Evolutionary conservation across 1,284 basidiomycete genomes (phyloP), one percentile per base, ranked within the genome.

Genomic region (Mycosarcoma mackinlayi): DNA sequence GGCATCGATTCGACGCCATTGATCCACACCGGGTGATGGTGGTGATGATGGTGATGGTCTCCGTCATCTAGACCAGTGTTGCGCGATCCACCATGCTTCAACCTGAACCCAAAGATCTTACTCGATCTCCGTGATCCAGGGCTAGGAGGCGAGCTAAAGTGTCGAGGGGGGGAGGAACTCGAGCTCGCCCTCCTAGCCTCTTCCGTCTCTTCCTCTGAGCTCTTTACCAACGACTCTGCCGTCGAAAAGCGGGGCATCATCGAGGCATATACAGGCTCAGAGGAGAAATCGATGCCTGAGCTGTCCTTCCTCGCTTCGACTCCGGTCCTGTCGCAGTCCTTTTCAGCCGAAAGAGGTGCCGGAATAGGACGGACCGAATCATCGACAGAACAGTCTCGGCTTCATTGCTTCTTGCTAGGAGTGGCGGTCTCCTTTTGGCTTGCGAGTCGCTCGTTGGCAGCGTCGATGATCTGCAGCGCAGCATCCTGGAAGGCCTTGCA

Each of bases 401-500:
- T 57, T 70, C 67, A 70, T 45, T 52, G 38, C 31, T 47, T 45
- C 45, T 57, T 52, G 28, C 24, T 21, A 18, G 46, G 34, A 25
- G 46, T 14, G n/a, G n/a, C n/a, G 13, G 41, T 56, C 44, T 54
- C 56, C 53, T 60, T 66, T 25, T 28, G 54, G 24, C 39, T 35
- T 0, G 13, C 56, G 6, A 71, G 34, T 46, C 64, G 74, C 38
- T 62, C 23, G 45, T 73, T 55, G n/a, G 79, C 79, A 24, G 76
- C 80, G 13, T 74, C 56, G 44, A 79, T 70, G 42, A 82, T 66
- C 44, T 75, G 71, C 27, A 31, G 14, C 1, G 75, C 67, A 0
- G 78, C 69, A 42, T 81, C 71, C 49, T 80, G 76, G 72, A 82
- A 82, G 4, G 79, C 72, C 8, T 61, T 48, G 55, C 79, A 81